These are phyloP conservation scores for Pichia paraexigua DNA, from an alignment of 805 yeast species.

Conservation along the genomic window DNA sequence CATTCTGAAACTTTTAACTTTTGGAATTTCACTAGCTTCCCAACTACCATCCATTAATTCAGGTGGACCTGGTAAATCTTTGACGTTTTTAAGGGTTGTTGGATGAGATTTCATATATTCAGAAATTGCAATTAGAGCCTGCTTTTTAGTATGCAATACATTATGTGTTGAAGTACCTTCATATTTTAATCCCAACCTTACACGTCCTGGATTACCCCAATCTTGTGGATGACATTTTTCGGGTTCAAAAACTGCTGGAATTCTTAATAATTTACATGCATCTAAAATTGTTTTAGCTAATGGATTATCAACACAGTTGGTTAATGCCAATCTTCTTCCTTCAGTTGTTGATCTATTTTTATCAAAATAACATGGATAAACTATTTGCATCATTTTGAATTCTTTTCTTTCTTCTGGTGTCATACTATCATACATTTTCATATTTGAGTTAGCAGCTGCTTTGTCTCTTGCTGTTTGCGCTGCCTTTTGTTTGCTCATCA, in stretches of 20 bases:
- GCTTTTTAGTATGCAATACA: slow-evolving; percentile 49
- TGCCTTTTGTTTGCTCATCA: not conserved
- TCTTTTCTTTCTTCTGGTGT: slow-evolving; percentile 49
- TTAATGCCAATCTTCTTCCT: slow-evolving; percentile 72
- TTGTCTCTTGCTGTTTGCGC: not conserved
- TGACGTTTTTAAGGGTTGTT: slow-evolving; percentile 56
- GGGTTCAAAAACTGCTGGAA: slow-evolving; percentile 51
- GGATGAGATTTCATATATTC: slow-evolving; percentile 58
- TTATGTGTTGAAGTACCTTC: slow-evolving; percentile 36
- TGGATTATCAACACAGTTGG: slow-evolving; percentile 78
- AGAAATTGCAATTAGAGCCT: slow-evolving; percentile 51
- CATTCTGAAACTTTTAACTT: slow-evolving; percentile 81
- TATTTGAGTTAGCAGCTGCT: slow-evolving; percentile 3
- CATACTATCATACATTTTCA: slow-evolving; percentile 15
- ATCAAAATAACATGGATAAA: slow-evolving; percentile 94
- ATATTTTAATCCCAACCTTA: slow-evolving; percentile 58
- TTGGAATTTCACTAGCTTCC: slow-evolving; percentile 55
- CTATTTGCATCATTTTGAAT: slow-evolving; percentile 58
- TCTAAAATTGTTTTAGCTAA: slow-evolving; percentile 75
- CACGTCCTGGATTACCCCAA: slow-evolving; percentile 96
- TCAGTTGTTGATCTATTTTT: slow-evolving; percentile 60
- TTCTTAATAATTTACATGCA: slow-evolving; percentile 38
- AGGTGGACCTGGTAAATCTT: slow-evolving; percentile 57
- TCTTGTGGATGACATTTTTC: slow-evolving; percentile 93
- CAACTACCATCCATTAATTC: slow-evolving; percentile 45